Evolutionary conservation across 1,139 yeast genomes (phyloP), one percentile per base, ranked within the genome.

Genomic region (Protomyces arabidopsidicola): DNA sequence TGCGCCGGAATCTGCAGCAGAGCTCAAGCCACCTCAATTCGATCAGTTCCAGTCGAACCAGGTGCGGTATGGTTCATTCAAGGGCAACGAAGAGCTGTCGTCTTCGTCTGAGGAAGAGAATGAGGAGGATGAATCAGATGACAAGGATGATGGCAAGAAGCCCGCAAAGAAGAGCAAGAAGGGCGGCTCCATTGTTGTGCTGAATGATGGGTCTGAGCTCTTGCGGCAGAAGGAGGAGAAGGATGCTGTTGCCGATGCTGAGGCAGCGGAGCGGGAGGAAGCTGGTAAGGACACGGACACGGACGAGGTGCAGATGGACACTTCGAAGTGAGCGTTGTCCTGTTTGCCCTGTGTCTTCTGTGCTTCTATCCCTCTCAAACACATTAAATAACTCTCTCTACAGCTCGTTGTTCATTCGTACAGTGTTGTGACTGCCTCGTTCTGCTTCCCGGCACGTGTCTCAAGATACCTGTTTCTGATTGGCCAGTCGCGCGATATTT

Each of bases 1-100:
- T 27, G 78, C 77, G 10, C 68, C 67, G 35, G 67, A 69, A 34
- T 69, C 67, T n/a, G 63, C 61, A 27, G 70, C 65, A 18, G 65
- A 63, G 31, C 48, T 51, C 42, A 60, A 53, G 34, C 64, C 64
- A 8, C 65, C 65, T 6, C 64, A 52, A 22, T 63, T 52, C 35
- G 55, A 53, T 12, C 58, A 52, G 18, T 58, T 58, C 53, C 55
- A 58, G 34, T 39, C 31, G 34, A 31, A 56, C 20, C 34, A 51
- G 2, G 18, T 52, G 9, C 62, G 51, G 2, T 58, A 52, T 34
- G 62, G 62, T 10, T 52, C 62, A 4, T 22, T 10, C 36, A 45
- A 60, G 24, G 48, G 12, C 31, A 16, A 45, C 14, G 22, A 27
- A 8, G 12, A 34, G 6, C 58, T 35, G 12, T 10, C 31, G 16